Evolutionary conservation across 2,329 filamentous ascomycete species (phyloP).

Genomic region (Claviceps paspali): DNA sequence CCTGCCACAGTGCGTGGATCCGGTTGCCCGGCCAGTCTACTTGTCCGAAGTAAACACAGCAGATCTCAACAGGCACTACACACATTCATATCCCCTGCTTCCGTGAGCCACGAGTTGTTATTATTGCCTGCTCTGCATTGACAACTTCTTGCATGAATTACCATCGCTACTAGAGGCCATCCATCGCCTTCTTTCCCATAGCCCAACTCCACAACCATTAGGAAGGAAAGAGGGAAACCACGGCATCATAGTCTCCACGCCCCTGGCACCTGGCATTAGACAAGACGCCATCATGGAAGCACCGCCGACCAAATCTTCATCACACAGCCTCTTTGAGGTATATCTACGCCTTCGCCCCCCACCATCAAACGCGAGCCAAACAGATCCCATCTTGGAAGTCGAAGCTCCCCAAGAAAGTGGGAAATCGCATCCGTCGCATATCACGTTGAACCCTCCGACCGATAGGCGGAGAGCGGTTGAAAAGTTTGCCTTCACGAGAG

Average conservation of each 20-base stretch:
- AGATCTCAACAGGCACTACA: background rate
- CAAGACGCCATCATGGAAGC: constrained; percentile 21
- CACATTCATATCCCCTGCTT: background rate
- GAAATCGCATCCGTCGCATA: constrained; percentile 41
- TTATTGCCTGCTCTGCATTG: background rate
- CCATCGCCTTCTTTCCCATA: background rate
- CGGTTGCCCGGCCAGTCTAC: constrained; percentile 3
- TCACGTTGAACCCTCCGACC: constrained; percentile 64
- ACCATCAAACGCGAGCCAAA: constrained; percentile 22
- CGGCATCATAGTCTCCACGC: no score
- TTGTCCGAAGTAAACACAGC: constrained; percentile 3
- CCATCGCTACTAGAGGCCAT: no score
- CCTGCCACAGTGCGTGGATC: no score
- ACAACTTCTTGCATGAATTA: no score
- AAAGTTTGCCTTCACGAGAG: constrained; percentile 83
- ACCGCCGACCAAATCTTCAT: constrained; percentile 9
- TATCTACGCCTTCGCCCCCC: constrained; percentile 73
- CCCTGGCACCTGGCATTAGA: no score
- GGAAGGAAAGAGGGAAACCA: background rate
- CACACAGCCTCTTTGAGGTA: constrained; percentile 66
- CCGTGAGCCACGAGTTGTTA: background rate
- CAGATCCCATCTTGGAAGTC: constrained; percentile 65
- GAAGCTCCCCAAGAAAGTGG: constrained; percentile 36
- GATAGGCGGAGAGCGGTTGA: constrained; percentile 82
- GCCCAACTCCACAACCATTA: background rate